These are phyloP conservation scores for Schwanniomyces etchellsii DNA, from an alignment of 1,139 yeast species.

Conservation along the genomic window DNA sequence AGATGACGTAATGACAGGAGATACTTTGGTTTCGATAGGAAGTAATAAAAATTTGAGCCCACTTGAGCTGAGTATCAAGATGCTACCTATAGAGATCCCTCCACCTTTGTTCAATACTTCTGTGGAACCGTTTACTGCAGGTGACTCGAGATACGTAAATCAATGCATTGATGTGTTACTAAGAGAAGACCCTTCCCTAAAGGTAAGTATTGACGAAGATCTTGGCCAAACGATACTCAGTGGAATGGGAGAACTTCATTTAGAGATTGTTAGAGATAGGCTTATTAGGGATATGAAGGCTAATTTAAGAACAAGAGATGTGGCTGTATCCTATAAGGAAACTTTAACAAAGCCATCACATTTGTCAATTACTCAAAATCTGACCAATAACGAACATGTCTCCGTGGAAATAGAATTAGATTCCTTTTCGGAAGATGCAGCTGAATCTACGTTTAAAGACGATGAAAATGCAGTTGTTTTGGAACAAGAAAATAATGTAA, in stretches of 20 bases:
- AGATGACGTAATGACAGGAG: constrained; percentile 80
- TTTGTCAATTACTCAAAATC: constrained; percentile 2
- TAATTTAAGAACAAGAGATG: constrained; percentile 70
- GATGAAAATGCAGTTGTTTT: constrained; percentile 34
- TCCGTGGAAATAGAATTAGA: constrained; percentile 42
- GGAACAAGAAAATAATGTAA: constrained; percentile 33
- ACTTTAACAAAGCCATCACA: constrained; percentile 33
- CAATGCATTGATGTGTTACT: constrained; percentile 59
- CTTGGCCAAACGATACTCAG: constrained; percentile 81
- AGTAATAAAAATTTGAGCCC: constrained; percentile 44
- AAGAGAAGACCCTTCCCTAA: constrained; percentile 55
- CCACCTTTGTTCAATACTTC: constrained; percentile 90
- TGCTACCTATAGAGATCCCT: constrained; percentile 78
- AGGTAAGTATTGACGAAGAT: constrained; percentile 59
- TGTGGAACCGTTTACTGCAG: constrained; percentile 77
- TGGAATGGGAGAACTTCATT: constrained; percentile 95
- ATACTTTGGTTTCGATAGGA: constrained; percentile 66
- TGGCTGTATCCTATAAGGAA: constrained; percentile 87
- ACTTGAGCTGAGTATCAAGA: constrained; percentile 43
- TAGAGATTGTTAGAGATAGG: constrained; percentile 81
- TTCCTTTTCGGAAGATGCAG: constrained; percentile 44
- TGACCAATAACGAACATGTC: constrained; percentile 12
- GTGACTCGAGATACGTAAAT: constrained; percentile 69
- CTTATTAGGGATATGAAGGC: constrained; percentile 77
- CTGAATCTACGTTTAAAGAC: constrained; percentile 27